Base-by-base conservation (phyloP, 2,329 filamentous ascomycete species). In the Epichloe uncinata region DNA sequence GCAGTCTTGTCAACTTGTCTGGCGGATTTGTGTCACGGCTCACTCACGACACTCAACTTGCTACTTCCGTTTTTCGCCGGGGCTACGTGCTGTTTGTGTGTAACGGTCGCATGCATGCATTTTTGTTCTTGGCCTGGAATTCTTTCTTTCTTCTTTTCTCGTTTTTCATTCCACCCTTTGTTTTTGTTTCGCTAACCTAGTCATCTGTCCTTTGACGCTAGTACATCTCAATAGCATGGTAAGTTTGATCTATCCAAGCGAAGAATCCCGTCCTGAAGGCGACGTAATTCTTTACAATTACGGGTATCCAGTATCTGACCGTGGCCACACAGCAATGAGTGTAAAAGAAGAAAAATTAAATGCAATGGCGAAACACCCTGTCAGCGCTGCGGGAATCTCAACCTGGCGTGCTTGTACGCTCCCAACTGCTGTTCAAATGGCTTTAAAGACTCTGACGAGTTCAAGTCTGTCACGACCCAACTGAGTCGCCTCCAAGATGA, bases 361-460 rank as follows among this genome's bases (percentile, higher is more conserved):
- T 86, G 82, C 66, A 85, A 85, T 63, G 83, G 83, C 53, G 78
- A 84, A 57, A 77, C 74, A 1, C 78, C 81, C 1, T 87, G 83
- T 56, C 75, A 80, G 52, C 73, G 83, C 50, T 87, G 83, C 58
- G 78, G 81, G 57, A 82, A 83, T 57, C 79, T 85, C 63, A 81
- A 79, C 57, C 71, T 84, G 16, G 66, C 75, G 54, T 85, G 82
- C 59, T 69, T 82, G 42, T 85, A 85, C 66, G 73, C 81, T 5
- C 75, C 79, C 13, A 82, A 82, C 59, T 82, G 81, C 63, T 82
- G 79, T 62, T 69, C 78, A 54, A 90, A 80, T 70, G 88, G 79
- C 65, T 89, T 95, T 74, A 93, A 91, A 66, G 90, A 96, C 60
- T 89, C 88, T 44, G 87, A 94, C 9, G 90, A 96, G 64, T 96